Percentiles rank a stretch among this genome's conserved stretches.
Evolutionary conservation across 306 rosid genomes (phyloP).

Genomic region (Gastrolobium villosum): DNA sequence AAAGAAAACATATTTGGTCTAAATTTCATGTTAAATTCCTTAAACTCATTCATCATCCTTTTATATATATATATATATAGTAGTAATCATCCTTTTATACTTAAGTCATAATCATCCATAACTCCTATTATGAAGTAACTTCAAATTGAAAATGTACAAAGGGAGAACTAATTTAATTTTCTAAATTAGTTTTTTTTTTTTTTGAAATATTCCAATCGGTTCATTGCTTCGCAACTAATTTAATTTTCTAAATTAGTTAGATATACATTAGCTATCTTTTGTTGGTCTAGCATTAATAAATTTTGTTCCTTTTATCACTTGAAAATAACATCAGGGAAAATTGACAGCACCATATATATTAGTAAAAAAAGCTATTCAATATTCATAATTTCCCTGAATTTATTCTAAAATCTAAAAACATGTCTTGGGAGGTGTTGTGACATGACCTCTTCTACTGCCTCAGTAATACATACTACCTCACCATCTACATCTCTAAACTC

Average conservation of each 20-base stretch:
- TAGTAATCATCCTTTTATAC: no score
- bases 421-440: background rate
- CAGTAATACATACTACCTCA: constrained; percentile 4
- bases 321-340: background rate
- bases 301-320: background rate
- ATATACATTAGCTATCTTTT: no score
- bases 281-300: background rate
- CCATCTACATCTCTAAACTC: constrained; percentile 16
- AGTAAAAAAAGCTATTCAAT: background rate
- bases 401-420: constrained; percentile 37
- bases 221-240: no score
- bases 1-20: no score
- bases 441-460: background rate
- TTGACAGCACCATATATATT: background rate
- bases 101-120: no score
- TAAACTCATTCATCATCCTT: background rate
- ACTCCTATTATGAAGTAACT: no score
- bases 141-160: background rate
- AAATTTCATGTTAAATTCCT: background rate
- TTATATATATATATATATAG: no score
- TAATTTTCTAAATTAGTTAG: background rate
- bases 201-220: no score
- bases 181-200: background rate
- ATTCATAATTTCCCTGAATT: constrained; percentile 29
- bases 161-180: background rate